phyloP scores from a whole-genome alignment of 352 stramenopile species.

The Phytophthora rubi region DNA sequence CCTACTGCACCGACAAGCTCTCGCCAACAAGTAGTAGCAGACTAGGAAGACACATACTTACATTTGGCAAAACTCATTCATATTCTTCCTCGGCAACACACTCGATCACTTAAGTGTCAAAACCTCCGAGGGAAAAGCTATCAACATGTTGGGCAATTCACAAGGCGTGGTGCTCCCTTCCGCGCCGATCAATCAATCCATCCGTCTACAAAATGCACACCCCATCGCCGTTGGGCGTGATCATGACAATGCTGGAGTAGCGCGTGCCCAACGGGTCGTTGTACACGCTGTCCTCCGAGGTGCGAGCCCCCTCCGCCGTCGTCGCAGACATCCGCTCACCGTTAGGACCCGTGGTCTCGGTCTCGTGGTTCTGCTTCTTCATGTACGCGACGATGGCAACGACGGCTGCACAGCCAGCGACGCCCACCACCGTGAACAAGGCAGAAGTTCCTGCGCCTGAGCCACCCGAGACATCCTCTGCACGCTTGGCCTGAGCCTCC shows the following conservation, averaged over 20 bases:
- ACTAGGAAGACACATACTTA: not conserved
- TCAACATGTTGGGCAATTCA: slow-evolving; percentile 39
- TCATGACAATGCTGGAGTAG: slow-evolving; percentile 90
- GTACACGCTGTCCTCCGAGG: slow-evolving; percentile 70
- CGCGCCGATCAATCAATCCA: slow-evolving; percentile 8
- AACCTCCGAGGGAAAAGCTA: slow-evolving; percentile 32
- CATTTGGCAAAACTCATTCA: slow-evolving; percentile 7
- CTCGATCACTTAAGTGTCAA: slow-evolving; percentile 40
- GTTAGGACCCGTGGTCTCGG: slow-evolving; percentile 23
- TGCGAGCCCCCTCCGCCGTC: slow-evolving; percentile 44
- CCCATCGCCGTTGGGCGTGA: slow-evolving; percentile 81
- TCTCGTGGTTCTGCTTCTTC: slow-evolving; percentile 43
- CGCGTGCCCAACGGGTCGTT: slow-evolving; percentile 78
- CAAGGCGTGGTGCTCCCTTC: slow-evolving; percentile 23
- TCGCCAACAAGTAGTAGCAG: not conserved
- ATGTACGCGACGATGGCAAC: slow-evolving; percentile 65
- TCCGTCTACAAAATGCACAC: slow-evolving; percentile 77
- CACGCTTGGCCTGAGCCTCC: slow-evolving; percentile 55
- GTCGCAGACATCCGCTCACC: slow-evolving; percentile 47
- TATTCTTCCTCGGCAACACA: slow-evolving; percentile 22
- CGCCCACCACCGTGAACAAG: slow-evolving; percentile 27
- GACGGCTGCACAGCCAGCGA: slow-evolving; percentile 47
- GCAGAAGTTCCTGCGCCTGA: slow-evolving; percentile 10
- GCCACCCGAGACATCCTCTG: slow-evolving; percentile 38
- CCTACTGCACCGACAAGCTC: not conserved